phyloP scores from a whole-genome alignment of 1,284 basidiomycete species.

The Gomphus bonarii region DNA sequence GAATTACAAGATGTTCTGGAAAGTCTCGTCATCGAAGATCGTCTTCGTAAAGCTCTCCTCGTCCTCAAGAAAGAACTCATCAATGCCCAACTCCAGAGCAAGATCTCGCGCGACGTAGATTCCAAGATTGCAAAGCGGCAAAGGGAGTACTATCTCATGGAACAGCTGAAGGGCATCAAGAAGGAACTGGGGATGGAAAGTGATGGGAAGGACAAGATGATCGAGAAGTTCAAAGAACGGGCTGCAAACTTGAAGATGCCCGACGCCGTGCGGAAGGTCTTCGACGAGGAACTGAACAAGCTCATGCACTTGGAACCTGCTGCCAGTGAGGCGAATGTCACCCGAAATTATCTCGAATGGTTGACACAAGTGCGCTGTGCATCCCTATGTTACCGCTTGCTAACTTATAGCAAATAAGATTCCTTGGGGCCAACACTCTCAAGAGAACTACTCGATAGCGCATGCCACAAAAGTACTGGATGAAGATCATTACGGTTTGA shows the following conservation, averaged over 20 bases:
- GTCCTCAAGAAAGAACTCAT: constrained; percentile 98
- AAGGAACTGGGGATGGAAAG: constrained; percentile 97
- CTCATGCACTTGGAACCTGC: constrained; percentile 86
- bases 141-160: constrained; percentile 96
- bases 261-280: constrained; percentile 84
- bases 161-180: constrained; percentile 98
- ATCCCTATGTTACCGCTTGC: not conserved
- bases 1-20: constrained; percentile 95
- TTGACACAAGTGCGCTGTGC: constrained; percentile 59
- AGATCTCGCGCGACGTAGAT: constrained; percentile 92
- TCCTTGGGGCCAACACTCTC: constrained; percentile 93
- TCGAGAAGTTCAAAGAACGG: constrained; percentile 93
- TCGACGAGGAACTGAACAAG: constrained; percentile 95
- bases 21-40: constrained; percentile 77
- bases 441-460: constrained; percentile 86
- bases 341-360: constrained; percentile 94
- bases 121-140: constrained; percentile 96
- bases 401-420: constrained; percentile 35
- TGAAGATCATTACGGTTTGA: constrained; percentile 94
- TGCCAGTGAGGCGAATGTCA: constrained; percentile 94
- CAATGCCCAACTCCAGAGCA: constrained; percentile 92
- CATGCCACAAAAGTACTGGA: constrained; percentile 84
- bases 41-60: constrained; percentile 82
- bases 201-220: constrained; percentile 95
- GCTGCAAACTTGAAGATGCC: constrained; percentile 88